phyloP scores from a whole-genome alignment of 148 eudicot genomes.

The Selenicereus undatus region DNA sequence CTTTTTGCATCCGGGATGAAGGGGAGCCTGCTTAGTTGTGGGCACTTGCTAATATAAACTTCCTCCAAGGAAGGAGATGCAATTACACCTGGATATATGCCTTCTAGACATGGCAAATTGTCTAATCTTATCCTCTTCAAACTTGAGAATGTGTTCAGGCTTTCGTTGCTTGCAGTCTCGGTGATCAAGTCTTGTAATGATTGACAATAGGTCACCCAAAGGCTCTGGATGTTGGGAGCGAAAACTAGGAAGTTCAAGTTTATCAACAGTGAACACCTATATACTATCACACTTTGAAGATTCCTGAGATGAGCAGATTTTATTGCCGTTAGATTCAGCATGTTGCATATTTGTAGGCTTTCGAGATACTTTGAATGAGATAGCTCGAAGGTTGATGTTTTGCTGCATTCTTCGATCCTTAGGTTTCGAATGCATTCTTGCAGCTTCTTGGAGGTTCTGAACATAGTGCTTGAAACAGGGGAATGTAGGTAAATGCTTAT shows the following conservation, averaged over 20 bases:
- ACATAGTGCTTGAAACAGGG: background rate
- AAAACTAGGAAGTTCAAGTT: background rate
- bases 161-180: background rate
- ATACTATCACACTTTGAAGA: background rate
- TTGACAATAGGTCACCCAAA: background rate
- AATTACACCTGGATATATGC: background rate
- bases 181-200: background rate
- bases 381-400: background rate
- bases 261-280: background rate
- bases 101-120: background rate
- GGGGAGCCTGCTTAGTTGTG: background rate
- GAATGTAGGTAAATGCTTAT: conserved; percentile 6
- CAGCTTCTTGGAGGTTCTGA: conserved; percentile 5
- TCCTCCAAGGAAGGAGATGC: background rate
- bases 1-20: background rate
- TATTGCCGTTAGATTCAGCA: background rate
- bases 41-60: background rate
- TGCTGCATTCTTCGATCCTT: background rate
- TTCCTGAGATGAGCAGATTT: background rate
- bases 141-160: background rate
- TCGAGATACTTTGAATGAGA: conserved; percentile 4
- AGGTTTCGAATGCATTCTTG: conserved; percentile 9
- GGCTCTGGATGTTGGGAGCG: background rate
- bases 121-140: background rate
- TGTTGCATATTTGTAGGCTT: conserved; percentile 13